Evolutionary conservation across 1,284 basidiomycete species (phyloP), one percentile per base, ranked within the genome.

Genomic region (Amylostereum chailletii): DNA sequence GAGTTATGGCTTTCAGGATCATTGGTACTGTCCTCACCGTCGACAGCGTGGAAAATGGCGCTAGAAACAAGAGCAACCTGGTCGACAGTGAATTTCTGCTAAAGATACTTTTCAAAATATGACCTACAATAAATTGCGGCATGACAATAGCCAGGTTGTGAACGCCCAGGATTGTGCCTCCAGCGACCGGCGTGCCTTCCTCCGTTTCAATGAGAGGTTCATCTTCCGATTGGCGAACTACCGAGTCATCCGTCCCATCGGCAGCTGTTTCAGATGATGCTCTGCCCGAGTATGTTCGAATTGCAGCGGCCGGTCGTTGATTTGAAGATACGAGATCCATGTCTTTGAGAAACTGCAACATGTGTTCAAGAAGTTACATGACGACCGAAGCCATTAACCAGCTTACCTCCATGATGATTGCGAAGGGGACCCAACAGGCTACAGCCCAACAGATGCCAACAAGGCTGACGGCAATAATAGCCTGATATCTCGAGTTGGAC

Each of bases 391-490:
- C 40, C 54, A 29, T 44, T 26, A 3, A 27, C 33, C 26, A 6
- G 34, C 75, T 51, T 54, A 81, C 90, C 79, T 93, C 91, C 92
- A 94, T 94, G 64, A 94, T 90, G 61, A 94, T 92, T 10, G 89
- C 85, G 55, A 88, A 89, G 2, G 86, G 84, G 48, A 90, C 90
- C 93, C 93, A 96, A 69, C 90, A 92, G 10, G 92, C 90, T 27
- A 96, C 88, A 1, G 92, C 90, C 94, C 94, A 97, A 62, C 86
- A 91, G 38, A 96, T 86, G 39, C 94, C 94, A 10, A 94, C 81
- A 38, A 94, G 64, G 47, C 83, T 83, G 48, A 97, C 89, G 58
- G 89, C 81, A 29, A 83, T 64, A 8, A 87, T 89, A 6, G 93
- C 94, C 75, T 86, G 42, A 26, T 30, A 43, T 19, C 19, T 19